Evolutionary conservation across 2,329 filamentous ascomycete species (phyloP), one percentile per base, ranked within the genome.

Genomic region (Ophiostoma australiae): DNA sequence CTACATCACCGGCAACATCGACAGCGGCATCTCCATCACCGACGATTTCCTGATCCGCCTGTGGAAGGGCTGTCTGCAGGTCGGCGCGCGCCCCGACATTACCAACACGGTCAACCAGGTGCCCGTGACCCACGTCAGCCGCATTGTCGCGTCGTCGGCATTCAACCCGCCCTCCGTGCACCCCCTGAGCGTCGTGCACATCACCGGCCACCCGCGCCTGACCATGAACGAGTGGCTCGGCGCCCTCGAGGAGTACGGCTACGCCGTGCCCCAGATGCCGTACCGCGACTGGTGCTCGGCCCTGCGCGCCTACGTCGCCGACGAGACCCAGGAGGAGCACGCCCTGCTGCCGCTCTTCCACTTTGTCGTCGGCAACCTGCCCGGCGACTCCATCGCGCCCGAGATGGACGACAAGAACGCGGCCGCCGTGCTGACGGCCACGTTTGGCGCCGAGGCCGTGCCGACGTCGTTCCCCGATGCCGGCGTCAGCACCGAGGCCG

Each of bases 1-100:
- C 39, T 97, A 97, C 78, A 89, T 97, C 52, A 84, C 91, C 4
- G 94, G 93, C 33, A 89, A 94, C 77, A 85, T 87, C 0, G 80
- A 83, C 65, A 88, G 86, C 15, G 94, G 94, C 69, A 86, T 87
- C 73, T 91, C 82, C 78, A 92, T 90, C 79, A 94, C 89, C 0
- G 94, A 98, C 77, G 94, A 97, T 80, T 98, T 97, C 83, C 82
- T 98, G 7, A 86, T 97, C 74, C 88, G 94, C 55, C 87, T 97
- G 81, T 82, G 90, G 71, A 97, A 97, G 82, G 94, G 93, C 71
- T 97, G 93, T 76, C 83, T 97, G 69, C 94, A 98, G 80, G 84
- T 97, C 2, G 82, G 82, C 2, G 84, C 85, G 2, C 85, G 92
- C 0, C 94, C 94, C 0, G 85, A 87, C 75, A 96, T 97, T 75